These are phyloP conservation scores for Rhodotorula sp. DNA, from an alignment of 1,284 basidiomycete genomes.

Conservation along the genomic window DNA sequence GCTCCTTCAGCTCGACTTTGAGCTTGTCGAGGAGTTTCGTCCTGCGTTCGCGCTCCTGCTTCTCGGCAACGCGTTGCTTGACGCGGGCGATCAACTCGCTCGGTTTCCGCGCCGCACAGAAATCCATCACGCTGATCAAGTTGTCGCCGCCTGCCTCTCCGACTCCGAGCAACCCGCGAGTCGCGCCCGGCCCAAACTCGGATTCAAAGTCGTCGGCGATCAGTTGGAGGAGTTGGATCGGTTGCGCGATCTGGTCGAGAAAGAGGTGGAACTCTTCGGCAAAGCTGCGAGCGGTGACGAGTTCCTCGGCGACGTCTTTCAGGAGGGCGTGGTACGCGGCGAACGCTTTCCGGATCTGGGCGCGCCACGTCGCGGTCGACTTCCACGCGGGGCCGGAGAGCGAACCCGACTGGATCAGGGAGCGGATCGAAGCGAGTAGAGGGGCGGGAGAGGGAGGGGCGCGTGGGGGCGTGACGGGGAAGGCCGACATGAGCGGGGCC, in stretches of 20 bases:
- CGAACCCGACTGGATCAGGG: constrained; percentile 23
- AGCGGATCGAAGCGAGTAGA: constrained; percentile 35
- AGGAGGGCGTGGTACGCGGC: constrained; percentile 31
- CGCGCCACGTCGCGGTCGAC: constrained; percentile 30
- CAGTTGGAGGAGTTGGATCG: constrained; percentile 34
- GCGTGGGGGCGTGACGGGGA: constrained; percentile 34
- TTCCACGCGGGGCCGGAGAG: constrained; percentile 28
- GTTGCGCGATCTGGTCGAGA: constrained; percentile 36
- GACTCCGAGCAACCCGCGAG: constrained; percentile 32
- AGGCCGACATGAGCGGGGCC: constrained; percentile 37
- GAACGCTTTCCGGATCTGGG: constrained; percentile 32
- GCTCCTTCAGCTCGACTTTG: constrained; percentile 22
- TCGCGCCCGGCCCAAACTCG: constrained; percentile 34
- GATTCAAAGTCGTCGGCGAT: constrained; percentile 38
- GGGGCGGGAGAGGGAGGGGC: constrained; percentile 23
- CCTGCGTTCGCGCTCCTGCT: constrained; percentile 29
- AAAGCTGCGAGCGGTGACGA: constrained; percentile 25
- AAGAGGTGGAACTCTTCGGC: constrained; percentile 36
- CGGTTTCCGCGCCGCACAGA: constrained; percentile 34
- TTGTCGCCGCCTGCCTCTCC: constrained; percentile 37
- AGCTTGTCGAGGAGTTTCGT: constrained; percentile 8
- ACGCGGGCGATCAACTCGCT: constrained; percentile 33
- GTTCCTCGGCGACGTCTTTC: constrained; percentile 32
- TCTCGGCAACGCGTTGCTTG: constrained; percentile 31
- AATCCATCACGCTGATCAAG: constrained; percentile 36